Base-by-base conservation (phyloP, 139 green algal species). In the Closterium sp. region DNA sequence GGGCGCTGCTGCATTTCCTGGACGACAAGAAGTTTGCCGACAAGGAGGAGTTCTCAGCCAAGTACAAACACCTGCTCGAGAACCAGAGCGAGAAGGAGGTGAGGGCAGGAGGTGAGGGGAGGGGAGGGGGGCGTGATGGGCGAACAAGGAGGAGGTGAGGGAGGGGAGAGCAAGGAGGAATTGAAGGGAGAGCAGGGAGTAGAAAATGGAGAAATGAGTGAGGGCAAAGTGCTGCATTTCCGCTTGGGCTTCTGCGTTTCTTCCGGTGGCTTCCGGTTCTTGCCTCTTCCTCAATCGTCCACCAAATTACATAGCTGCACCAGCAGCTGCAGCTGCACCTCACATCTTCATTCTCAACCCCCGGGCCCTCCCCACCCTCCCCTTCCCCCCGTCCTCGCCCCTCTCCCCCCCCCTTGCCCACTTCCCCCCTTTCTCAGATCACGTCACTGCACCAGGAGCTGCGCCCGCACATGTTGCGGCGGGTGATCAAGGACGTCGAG, bases 401-500 rank as follows among this genome's bases (percentile, higher is more conserved):
- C 86, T 4, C 10, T 19, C 31, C 31, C 86, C 31, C 86, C 4
- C 86, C 86, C 5, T 17, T 38, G 19, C 31, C 86, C 31, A 2
- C 11, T 4, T 4, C 45, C 45, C 10, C 45, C 45, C 45, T 4
- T 4, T 4, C 1, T 4, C 90, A 93, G 90, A 92, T 93, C 1
- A 94, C 92, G 3, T 87, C 93, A 29, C 96, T 99, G 94, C 97
- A 99, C 94, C 92, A 93, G 13, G 96, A 96, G 89, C 96, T 99
- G 89, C 93, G 96, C 29, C 97, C 97, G 24, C 97, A 98, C 38
- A 50, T 50, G 38, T 9, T 50, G 38, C 5, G 38, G 38, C 38
- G 38, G 38, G 38, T 50, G 38, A 99, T 99, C 94, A 98, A 98
- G 95, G 97, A 98, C 70, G 97, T 99, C 30, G 97, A 99, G 94